Evolutionary conservation across 176 grass and related monocot genomes (phyloP).

Genomic region (Oryza glumipatula): DNA sequence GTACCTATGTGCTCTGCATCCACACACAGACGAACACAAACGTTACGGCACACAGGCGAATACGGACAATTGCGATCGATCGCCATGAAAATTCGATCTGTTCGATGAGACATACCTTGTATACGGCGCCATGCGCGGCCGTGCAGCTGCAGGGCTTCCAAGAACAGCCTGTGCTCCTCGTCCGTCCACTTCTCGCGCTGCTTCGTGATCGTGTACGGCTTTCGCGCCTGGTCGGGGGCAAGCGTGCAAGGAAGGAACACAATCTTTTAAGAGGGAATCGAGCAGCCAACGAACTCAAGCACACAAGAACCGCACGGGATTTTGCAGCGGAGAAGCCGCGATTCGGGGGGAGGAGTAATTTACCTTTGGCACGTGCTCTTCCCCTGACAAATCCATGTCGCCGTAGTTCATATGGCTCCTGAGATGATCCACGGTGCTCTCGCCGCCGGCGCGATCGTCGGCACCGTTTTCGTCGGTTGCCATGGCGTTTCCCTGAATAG

Average conservation of each 20-base stretch:
- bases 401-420: not conserved
- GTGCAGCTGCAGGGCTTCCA: conserved; percentile 84
- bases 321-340: not conserved
- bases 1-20: conserved; percentile 82
- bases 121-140: conserved; percentile 91
- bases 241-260: conserved; percentile 16
- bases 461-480: conserved; percentile 21
- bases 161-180: conserved; percentile 82
- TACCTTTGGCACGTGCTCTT: conserved; percentile 69
- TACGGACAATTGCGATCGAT: not conserved
- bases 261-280: not conserved
- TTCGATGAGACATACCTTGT: conserved; percentile 53
- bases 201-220: conserved; percentile 97
- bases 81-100: too few species aligned
- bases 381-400: conserved; percentile 54
- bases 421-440: conserved; percentile 1
- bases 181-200: conserved; percentile 96
- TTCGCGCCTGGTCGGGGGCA: conserved; percentile 59
- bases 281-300: not conserved
- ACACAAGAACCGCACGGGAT: not conserved
- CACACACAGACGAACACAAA: not conserved
- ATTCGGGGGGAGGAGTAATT: not conserved
- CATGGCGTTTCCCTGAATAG: conserved; percentile 36
- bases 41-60: not conserved
- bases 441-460: conserved; percentile 2